These are phyloP conservation scores for Kuraishia ogatae DNA, from an alignment of 805 yeast species.

Conservation along the genomic window DNA sequence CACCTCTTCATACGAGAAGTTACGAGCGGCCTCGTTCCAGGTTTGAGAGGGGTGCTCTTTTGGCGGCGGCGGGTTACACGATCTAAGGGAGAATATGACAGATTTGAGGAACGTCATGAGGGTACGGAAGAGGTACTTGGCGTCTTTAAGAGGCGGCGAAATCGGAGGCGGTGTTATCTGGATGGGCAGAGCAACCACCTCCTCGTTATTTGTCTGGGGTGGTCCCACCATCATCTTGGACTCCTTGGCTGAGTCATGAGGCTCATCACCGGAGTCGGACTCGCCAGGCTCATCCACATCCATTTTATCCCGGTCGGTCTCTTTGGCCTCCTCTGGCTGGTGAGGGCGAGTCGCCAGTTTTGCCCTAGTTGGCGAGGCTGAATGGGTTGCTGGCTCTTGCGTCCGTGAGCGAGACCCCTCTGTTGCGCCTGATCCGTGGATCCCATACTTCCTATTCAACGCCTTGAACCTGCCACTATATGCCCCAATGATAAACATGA, in stretches of 20 bases:
- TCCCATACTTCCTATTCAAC: slow-evolving; percentile 59
- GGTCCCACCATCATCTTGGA: too few species aligned
- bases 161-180: slow-evolving; percentile 40
- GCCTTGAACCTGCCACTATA: slow-evolving; percentile 76
- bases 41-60: slow-evolving; percentile 39
- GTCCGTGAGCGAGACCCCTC: too few species aligned
- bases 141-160: slow-evolving; percentile 75
- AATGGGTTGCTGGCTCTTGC: too few species aligned
- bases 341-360: too few species aligned
- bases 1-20: slow-evolving; percentile 79
- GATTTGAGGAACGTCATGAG: slow-evolving; percentile 86
- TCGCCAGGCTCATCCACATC: slow-evolving; percentile 1
- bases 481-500: slow-evolving; percentile 80
- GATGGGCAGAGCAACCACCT: slow-evolving; percentile 51
- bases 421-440: not conserved
- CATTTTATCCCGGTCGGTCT: slow-evolving; percentile 3
- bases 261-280: not conserved
- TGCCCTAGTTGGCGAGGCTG: too few species aligned
- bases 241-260: slow-evolving; percentile 3
- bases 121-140: slow-evolving; percentile 80
- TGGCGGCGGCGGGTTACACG: slow-evolving; percentile 77
- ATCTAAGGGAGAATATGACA: slow-evolving; percentile 79
- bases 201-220: too few species aligned
- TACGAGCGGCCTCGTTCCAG: slow-evolving; percentile 84
- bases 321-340: not conserved